Evolutionary conservation across 2,329 filamentous ascomycete species (phyloP), one percentile per base, ranked within the genome.

Genomic region (Neonectria hederae): DNA sequence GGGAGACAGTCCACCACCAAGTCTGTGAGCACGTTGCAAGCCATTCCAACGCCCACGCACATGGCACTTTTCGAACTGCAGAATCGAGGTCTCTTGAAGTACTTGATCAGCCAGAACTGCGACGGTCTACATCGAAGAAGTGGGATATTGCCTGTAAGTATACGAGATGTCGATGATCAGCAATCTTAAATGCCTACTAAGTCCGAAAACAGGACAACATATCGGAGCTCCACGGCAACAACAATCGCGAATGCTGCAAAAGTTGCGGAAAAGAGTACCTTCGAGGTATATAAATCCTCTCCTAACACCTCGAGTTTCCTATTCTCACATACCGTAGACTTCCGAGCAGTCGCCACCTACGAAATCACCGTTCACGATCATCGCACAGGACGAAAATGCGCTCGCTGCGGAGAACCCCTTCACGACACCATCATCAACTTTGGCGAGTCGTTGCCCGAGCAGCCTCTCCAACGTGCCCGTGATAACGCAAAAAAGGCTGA

Each of bases 141-240:
- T 62, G 82, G 83, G 0, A 83, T 84, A 0, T n/a, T 75, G n/a
- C 77, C 82, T 0, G 82, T 82, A 62, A 65, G 76, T 4, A 11
- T 17, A 2, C 4, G 0, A 11, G 4, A 19, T 11, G 13, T 0
- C 3, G 1, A 8, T 5, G 10, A 1, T 2, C 1, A 11, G 5
- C 0, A 3, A 1, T 4, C 2, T 10, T 5, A 5, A 17, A 3
- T 42, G 10, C 11, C 43, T 65, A 14, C 63, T n/a, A 45, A 13
- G 6, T 17, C 10, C 6, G 59, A 1, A 9, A 11, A n/a, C 43
- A 83, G 81, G 75, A 79, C 8, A 77, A 55, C 10, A 82, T 84
- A 48, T 82, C 82, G 0, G 82, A 84, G 59, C 75, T 84, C 1
- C 82, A 84, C 30, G 82, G 82, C 0, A 84, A 84, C 49, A 83